Conservation (phyloP, 179 eudicot genomes). For the Amaranthus tricolor region DNA sequence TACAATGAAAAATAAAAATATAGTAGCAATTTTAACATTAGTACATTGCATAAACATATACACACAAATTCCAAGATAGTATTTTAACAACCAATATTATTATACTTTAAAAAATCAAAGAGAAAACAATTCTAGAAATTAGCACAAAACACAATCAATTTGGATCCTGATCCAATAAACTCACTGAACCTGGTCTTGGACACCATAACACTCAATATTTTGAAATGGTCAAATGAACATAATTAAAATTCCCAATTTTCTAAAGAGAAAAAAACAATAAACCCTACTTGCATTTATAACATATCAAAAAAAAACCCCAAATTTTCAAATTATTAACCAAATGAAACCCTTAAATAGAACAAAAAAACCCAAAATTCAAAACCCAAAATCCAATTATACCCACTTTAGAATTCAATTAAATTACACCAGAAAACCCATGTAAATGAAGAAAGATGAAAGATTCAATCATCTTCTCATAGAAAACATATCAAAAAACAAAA, state of each 20-base stretch:
- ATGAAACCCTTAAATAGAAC: background rate
- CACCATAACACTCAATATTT: conserved; percentile 21
- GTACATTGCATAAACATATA: conserved; percentile 17
- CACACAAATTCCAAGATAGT: conserved; percentile 44
- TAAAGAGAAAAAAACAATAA: conserved; percentile 12
- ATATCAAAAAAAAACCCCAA: conserved; percentile 14
- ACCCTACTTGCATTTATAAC: conserved; percentile 32
- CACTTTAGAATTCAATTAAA: conserved; percentile 14
- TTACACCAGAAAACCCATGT: background rate
- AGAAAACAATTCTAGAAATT: conserved; percentile 26
- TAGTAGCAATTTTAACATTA: conserved; percentile 1
- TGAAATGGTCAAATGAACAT: conserved; percentile 16
- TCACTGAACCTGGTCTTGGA: conserved; percentile 49
- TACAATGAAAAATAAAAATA: background rate
- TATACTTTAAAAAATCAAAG: conserved; percentile 27
- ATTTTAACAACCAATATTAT: conserved; percentile 23
- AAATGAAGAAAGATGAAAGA: conserved; percentile 12
- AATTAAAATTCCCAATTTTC: conserved; percentile 14
- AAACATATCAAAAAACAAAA: conserved; percentile 10
- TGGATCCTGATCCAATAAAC: conserved; percentile 61
- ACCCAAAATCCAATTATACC: conserved; percentile 28
- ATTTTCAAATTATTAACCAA: conserved; percentile 7
- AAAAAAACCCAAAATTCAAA: conserved; percentile 15
- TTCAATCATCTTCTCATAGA: background rate
- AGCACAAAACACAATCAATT: conserved; percentile 47